Percentiles rank a stretch among this genome's conserved stretches.
phyloP scores from a whole-genome alignment of 495 filamentous ascomycete genomes.

The Aspergillus panamensis region DNA sequence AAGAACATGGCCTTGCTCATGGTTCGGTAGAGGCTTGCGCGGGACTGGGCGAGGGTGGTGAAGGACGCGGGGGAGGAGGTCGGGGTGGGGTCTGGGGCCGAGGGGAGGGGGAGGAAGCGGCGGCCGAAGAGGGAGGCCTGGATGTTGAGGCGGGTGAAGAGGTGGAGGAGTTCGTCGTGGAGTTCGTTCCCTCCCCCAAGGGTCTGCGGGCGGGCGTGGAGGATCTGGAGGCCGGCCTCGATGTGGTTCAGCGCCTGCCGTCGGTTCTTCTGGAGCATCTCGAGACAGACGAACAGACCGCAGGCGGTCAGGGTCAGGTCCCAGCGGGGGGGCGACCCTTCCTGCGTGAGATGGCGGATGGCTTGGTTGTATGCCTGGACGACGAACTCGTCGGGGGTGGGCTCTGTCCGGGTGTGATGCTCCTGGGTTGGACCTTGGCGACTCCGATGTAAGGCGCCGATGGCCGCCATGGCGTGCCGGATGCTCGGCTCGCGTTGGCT shows the following conservation, averaged over 20 bases:
- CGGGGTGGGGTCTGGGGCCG: not conserved
- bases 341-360: constrained; percentile 22
- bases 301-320: constrained; percentile 28
- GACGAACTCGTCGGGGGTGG: constrained; percentile 4
- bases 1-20: constrained; percentile 17
- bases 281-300: constrained; percentile 29
- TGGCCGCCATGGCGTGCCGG: constrained; percentile 17
- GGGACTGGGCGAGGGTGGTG: not conserved
- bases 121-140: constrained; percentile 15
- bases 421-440: not conserved
- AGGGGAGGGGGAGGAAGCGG: not conserved
- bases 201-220: not conserved
- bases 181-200: constrained; percentile 1
- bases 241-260: constrained; percentile 25
- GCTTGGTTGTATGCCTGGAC: constrained; percentile 22
- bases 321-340: constrained; percentile 7
- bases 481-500: constrained; percentile 17
- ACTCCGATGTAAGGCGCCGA: constrained; percentile 13
- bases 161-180: constrained; percentile 7
- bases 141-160: constrained; percentile 15
- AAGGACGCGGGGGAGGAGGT: not conserved
- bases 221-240: constrained; percentile 15
- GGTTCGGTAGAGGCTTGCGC: constrained; percentile 6
- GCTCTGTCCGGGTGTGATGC: not conserved
- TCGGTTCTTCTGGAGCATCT: constrained; percentile 25